A percentile compares a stretch with the other conserved stretches of the same genome.
phyloP scores from a whole-genome alignment of 352 stramenopile genomes.

The Phytophthora pini region DNA sequence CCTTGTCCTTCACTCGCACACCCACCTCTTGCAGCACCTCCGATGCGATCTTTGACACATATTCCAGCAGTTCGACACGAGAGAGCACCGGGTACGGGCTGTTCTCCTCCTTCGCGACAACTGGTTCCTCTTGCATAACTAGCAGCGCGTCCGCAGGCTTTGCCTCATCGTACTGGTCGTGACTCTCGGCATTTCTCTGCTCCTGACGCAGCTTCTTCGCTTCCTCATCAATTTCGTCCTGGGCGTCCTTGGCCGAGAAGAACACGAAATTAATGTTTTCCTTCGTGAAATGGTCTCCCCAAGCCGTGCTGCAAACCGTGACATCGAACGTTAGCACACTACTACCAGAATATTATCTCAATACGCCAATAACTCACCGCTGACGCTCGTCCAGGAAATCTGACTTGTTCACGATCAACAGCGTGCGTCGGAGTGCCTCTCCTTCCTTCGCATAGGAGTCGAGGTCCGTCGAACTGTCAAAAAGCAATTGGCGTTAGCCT shows the following conservation, averaged over 20 bases:
- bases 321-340: background rate
- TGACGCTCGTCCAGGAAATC: conserved; percentile 97
- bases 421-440: conserved; percentile 85
- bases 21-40: conserved; percentile 65
- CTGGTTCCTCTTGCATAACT: background rate
- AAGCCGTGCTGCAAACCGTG: conserved; percentile 65
- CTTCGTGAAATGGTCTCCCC: conserved; percentile 95
- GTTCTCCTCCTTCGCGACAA: conserved; percentile 3
- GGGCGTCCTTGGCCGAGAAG: conserved; percentile 97
- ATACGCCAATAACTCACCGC: conserved; percentile 50
- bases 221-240: conserved; percentile 91
- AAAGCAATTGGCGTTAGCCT: conserved; percentile 11
- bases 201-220: conserved; percentile 66
- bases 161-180: conserved; percentile 46
- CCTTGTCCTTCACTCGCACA: conserved; percentile 82
- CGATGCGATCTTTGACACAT: conserved; percentile 62
- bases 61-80: conserved; percentile 79
- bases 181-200: conserved; percentile 41
- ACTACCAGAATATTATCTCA: background rate
- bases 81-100: conserved; percentile 70
- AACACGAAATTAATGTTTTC: conserved; percentile 95
- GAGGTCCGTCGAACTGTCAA: conserved; percentile 92
- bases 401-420: conserved; percentile 99
- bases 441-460: conserved; percentile 96
- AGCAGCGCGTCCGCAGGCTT: conserved; percentile 26